These are phyloP conservation scores for Saposhnikovia divaricata DNA, from an alignment of 129 eudicot species.

Conservation along the genomic window DNA sequence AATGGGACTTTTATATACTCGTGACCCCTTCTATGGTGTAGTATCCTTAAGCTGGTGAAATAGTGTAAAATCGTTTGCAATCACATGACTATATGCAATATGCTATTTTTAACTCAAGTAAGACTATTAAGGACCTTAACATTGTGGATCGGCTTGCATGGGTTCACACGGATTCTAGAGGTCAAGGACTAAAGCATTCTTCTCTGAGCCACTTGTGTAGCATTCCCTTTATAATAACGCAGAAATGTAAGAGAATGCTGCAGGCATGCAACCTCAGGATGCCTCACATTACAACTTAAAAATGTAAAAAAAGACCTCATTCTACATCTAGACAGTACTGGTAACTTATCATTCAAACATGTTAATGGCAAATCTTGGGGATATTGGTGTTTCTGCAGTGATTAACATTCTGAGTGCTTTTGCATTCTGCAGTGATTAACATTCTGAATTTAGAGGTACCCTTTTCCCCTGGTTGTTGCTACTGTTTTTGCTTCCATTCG, in stretches of 20 bases:
- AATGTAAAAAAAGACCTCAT: neutral
- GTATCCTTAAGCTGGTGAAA: neutral
- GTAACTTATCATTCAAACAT: too few species aligned
- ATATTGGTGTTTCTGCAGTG: too few species aligned
- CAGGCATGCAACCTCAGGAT: neutral
- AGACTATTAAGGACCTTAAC: neutral
- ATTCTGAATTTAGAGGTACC: too few species aligned
- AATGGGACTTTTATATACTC: neutral
- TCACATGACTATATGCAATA: neutral
- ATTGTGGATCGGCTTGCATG: neutral
- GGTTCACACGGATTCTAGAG: neutral
- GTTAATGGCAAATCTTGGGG: too few species aligned
- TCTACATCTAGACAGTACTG: neutral
- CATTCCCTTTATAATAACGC: neutral
- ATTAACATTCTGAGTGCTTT: too few species aligned
- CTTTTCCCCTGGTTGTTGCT: too few species aligned
- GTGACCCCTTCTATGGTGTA: neutral
- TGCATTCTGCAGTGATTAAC: too few species aligned
- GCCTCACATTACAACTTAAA: neutral
- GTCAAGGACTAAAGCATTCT: neutral
- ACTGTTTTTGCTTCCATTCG: too few species aligned
- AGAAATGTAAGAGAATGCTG: neutral
- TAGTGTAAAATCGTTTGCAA: neutral
- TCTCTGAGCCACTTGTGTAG: neutral
- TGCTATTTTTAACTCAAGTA: neutral